Evolutionary conservation across 164 flowering plant genomes (phyloP).

Genomic region (Pachysandra terminalis): DNA sequence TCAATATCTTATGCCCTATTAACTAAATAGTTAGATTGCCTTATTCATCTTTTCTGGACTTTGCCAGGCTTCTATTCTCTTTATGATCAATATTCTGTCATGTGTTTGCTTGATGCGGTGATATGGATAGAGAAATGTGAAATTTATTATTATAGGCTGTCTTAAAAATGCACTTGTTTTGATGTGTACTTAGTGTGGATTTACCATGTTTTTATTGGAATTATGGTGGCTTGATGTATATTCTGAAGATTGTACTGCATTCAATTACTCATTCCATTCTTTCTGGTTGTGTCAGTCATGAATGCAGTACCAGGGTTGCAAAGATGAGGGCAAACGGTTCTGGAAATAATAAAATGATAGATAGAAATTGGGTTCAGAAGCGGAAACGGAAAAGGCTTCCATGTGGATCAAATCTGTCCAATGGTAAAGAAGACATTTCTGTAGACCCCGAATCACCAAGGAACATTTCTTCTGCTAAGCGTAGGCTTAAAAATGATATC

Average conservation of each 20-base stretch:
- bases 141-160: too few relatives aligned
- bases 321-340: slow-evolving; percentile 66
- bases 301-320: slow-evolving; percentile 17
- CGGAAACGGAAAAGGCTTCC: slow-evolving; percentile 78
- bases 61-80: not conserved
- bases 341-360: slow-evolving; percentile 48
- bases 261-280: slow-evolving; percentile 20
- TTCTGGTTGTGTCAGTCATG: slow-evolving; percentile 13
- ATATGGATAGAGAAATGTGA: not conserved
- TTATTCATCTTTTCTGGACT: not conserved
- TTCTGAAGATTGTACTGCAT: not conserved
- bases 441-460: slow-evolving; percentile 39
- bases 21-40: not conserved
- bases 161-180: too few relatives aligned
- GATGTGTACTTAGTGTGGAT: too few relatives aligned
- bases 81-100: not conserved
- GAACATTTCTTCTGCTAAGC: slow-evolving; percentile 39
- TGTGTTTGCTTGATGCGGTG: not conserved
- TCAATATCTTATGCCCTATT: too few relatives aligned
- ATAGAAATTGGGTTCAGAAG: slow-evolving; percentile 79
- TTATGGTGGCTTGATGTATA: not conserved
- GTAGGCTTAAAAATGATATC: slow-evolving; percentile 31
- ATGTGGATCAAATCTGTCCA: slow-evolving; percentile 35
- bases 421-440: slow-evolving; percentile 40
- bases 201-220: too few relatives aligned